Base-by-base conservation (phyloP, 345 rosid genomes). In the Arabidopsis thaliana region DNA sequence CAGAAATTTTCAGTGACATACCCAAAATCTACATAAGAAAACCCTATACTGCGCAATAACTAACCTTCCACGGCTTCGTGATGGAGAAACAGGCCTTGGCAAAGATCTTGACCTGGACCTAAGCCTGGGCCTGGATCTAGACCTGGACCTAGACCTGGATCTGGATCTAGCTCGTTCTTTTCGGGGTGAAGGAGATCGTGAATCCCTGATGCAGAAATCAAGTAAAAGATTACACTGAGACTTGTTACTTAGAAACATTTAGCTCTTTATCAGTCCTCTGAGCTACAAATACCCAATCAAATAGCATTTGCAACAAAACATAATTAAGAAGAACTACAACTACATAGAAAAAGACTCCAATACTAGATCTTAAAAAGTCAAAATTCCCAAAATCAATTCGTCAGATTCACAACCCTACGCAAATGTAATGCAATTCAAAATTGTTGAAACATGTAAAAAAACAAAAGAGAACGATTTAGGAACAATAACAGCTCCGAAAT, bases 31-130 rank as follows among this genome's bases (percentile, higher is more conserved):
- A 69, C n/a, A 66, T 20, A 48, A 75, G 71, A 30, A 44, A 71
- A 9, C 62, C 25, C 34, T 2, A 42, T 32, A 76, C 56, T 28
- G 49, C 4, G 40, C 33, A 49, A 67, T n/a, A 72, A 73, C 85
- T 46, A 84, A 95, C 99, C 99, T 92, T 80, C 97, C 98, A 67
- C 90, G 98, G 76, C 86, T 75, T 64, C 79, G 85, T 23, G 96
- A 90, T 44, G 78, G 79, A 16, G 99, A 90, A 55, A 88, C 76
- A n/a, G 82, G 86, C 83, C 90, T 88, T 28, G 88, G 95, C 79
- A 75, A 77, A 36, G 92, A 81, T 80, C 83, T 84, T 13, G 93
- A 86, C 40, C 94, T 83, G 0, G 91, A 82, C 76, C 93, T 73
- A 7, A 84, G 79, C 70, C 87, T 82, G 2, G 88, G 71, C 67